A percentile compares a stretch with the other conserved stretches of the same genome.
Evolutionary conservation across 2,329 filamentous ascomycete species (phyloP).

Genomic region (Tolypocladium album): DNA sequence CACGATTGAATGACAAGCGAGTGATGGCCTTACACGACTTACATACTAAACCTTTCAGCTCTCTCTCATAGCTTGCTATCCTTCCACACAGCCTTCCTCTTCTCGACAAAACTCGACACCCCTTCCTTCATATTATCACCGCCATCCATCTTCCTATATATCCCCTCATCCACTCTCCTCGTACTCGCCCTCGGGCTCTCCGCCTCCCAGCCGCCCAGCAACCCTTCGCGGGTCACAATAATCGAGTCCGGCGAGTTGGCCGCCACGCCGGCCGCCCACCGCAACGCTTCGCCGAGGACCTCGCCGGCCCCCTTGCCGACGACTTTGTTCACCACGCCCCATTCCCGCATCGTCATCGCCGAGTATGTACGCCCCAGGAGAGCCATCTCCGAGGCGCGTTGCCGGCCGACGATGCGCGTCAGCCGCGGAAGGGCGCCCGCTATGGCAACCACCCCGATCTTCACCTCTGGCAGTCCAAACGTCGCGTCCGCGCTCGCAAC

Average conservation of each 20-base stretch:
- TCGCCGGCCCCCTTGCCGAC: slow-evolving; percentile 28
- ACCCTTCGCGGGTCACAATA: slow-evolving; percentile 60
- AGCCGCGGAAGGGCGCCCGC: slow-evolving; percentile 62
- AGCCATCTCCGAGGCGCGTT: slow-evolving; percentile 61
- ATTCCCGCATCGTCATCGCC: slow-evolving; percentile 48
- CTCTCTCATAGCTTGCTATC: slow-evolving; percentile 43
- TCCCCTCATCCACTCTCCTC: slow-evolving; percentile 41
- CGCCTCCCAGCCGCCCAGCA: slow-evolving; percentile 64
- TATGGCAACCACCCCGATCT: slow-evolving; percentile 58
- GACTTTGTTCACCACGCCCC: slow-evolving; percentile 62
- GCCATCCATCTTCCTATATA: slow-evolving; percentile 48
- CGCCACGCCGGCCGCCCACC: slow-evolving; percentile 50
- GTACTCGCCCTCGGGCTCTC: slow-evolving; percentile 55
- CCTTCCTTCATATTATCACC: slow-evolving; percentile 70
- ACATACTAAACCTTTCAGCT: background rate
- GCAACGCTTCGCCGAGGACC: slow-evolving; percentile 48
- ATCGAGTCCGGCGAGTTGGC: slow-evolving; percentile 65
- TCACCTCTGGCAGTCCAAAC: slow-evolving; percentile 64
- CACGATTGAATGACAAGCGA: no score
- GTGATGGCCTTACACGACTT: no score
- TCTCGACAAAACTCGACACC: slow-evolving; percentile 65
- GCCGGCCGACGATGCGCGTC: slow-evolving; percentile 52
- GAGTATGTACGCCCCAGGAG: slow-evolving; percentile 50
- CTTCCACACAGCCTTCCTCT: slow-evolving; percentile 57
- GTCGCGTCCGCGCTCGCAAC: slow-evolving; percentile 46